phyloP scores from a whole-genome alignment of 352 stramenopile species.

The Pythium grandisporangium region DNA sequence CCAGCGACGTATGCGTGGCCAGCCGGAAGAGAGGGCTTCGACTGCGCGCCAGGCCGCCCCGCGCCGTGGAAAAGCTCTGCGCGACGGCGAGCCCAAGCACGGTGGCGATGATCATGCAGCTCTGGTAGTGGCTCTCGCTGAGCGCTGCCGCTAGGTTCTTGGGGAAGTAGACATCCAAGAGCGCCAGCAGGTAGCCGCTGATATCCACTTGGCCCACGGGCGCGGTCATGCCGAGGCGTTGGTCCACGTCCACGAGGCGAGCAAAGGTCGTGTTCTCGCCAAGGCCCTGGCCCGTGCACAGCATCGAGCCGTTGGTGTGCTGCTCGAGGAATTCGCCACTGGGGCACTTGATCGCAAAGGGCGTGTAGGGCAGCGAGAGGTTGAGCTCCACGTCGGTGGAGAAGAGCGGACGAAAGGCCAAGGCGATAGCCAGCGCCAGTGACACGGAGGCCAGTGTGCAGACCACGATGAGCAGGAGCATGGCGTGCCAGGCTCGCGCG shows the following conservation, averaged over 20 bases:
- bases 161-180: slow-evolving; percentile 36
- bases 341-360: slow-evolving; percentile 52
- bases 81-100: slow-evolving; percentile 35
- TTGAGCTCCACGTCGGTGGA: slow-evolving; percentile 13
- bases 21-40: slow-evolving; percentile 49
- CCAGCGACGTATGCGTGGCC: slow-evolving; percentile 47
- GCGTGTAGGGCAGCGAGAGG: slow-evolving; percentile 19
- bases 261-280: slow-evolving; percentile 37
- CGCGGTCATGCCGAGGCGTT: slow-evolving; percentile 28
- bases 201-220: slow-evolving; percentile 26
- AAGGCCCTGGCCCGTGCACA: slow-evolving; percentile 21
- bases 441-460: slow-evolving; percentile 17
- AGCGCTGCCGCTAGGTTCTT: slow-evolving; percentile 38
- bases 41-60: slow-evolving; percentile 18
- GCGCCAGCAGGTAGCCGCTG: slow-evolving; percentile 28
- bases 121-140: slow-evolving; percentile 27
- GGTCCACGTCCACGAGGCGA: slow-evolving; percentile 33
- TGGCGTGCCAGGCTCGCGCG: slow-evolving; percentile 31
- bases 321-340: slow-evolving; percentile 39
- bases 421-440: slow-evolving; percentile 18
- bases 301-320: slow-evolving; percentile 10
- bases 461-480: slow-evolving; percentile 21
- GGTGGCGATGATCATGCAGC: slow-evolving; percentile 34
- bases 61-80: slow-evolving; percentile 22
- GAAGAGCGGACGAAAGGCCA: slow-evolving; percentile 21